phyloP scores from a whole-genome alignment of 306 rosid genomes.

The Gastrolobium villosum region DNA sequence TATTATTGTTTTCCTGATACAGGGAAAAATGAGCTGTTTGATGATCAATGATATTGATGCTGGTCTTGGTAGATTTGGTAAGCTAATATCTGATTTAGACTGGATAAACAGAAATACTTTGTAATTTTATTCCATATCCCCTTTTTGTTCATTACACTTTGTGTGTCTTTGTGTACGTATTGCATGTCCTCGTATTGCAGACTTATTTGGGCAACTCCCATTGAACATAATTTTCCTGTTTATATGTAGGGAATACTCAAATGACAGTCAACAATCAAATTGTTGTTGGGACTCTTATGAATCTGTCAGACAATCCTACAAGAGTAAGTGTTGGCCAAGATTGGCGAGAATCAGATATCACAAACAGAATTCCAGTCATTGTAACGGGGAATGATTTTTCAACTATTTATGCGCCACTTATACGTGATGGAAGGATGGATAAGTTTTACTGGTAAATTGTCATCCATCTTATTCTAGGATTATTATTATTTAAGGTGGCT shows the following conservation, averaged over 20 bases:
- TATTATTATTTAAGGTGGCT: conserved; percentile 8
- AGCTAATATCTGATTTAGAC: conserved; percentile 46
- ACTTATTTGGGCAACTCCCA: conserved; percentile 18
- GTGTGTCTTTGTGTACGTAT: background rate
- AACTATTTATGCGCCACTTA: conserved; percentile 93
- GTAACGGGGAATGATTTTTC: conserved; percentile 97
- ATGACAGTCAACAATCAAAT: conserved; percentile 99
- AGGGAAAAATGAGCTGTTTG: conserved; percentile 99
- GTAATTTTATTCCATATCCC: conserved; percentile 30
- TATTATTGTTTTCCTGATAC: conserved; percentile 49
- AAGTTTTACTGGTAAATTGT: conserved; percentile 88
- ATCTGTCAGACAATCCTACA: conserved; percentile 91
- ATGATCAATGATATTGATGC: conserved; percentile 98
- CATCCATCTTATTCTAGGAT: conserved; percentile 27
- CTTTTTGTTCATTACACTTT: conserved; percentile 1
- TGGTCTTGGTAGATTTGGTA: conserved; percentile 98
- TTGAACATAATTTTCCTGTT: conserved; percentile 43
- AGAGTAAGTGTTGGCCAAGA: conserved; percentile 94
- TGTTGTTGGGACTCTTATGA: conserved; percentile 97
- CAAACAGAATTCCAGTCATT: conserved; percentile 89
- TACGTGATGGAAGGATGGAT: conserved; percentile 99
- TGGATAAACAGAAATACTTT: conserved; percentile 31
- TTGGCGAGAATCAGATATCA: conserved; percentile 85
- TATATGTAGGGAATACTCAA: conserved; percentile 79
- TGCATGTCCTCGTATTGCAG: conserved; percentile 32